Evolutionary conservation across 176 grass and related monocot species (phyloP), one percentile per base, ranked within the genome.

Genomic region (Ananas comosus): DNA sequence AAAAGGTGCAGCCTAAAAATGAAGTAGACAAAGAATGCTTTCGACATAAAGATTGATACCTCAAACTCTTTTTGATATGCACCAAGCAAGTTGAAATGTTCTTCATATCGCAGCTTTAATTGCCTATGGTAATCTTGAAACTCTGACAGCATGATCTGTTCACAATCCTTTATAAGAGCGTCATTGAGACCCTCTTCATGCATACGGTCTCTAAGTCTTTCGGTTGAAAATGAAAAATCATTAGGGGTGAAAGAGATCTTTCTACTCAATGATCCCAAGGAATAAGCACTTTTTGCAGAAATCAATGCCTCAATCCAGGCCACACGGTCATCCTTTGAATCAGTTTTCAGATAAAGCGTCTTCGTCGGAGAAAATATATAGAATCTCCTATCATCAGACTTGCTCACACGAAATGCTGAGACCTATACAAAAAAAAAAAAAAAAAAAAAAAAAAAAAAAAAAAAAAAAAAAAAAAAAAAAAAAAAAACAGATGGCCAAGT

Each of bases 321-420:
- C 50, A 84, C 81, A 16, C 91, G 87, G 65, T 90, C 83, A 74
- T 85, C 75, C 67, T 85, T 86, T 0, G 81, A 87, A 77, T 84
- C 78, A 1, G 83, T 90, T 78, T 74, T 86, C 70, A 92, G 29
- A 63, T 97, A 81, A 77, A 87, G 79, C 1, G 83, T 90, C 72
- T 92, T 87, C 64, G 79, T 92, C 33, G 83, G 80, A 67, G 91
- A 90, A 80, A 95, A 95, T 80, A 95, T 85, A 79, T 95, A 95
- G 72, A 95, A 90, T 58, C 86, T 83, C 74, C 79, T 86, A 67
- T 89, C 80, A 49, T 95, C 87, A 0, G 80, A 95, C 65, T 90
- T 90, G 12, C 91, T 95, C 66, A 84, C 89, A 64, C 83, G 79
- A 85, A 95, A 86, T 76, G 81, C 84, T 57, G 83, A 86, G 58